Evolutionary conservation across 441 rosid genomes (phyloP), one percentile per base, ranked within the genome.

Genomic region (Erodium moschatum): DNA sequence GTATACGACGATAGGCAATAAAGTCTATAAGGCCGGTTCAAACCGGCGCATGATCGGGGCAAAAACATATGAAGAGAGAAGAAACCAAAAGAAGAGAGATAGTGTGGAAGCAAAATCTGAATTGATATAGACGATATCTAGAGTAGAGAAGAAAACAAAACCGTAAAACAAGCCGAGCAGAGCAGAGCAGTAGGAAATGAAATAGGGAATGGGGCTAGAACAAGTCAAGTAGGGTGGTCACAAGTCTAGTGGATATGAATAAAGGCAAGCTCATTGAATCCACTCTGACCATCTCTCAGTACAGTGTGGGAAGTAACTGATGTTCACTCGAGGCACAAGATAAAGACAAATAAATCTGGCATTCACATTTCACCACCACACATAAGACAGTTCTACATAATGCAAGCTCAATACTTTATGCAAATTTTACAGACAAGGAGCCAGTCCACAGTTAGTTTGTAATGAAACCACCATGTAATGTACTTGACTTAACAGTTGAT

Each of bases 201-300:
- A 52, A 16, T 52, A 1, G 20, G 21, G 20, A 16, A 52, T 4
- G 60, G 7, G 60, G 9, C 60, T 4, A 15, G 20, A 52, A 52
- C 15, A 44, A 5, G 21, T 15, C 20, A 52, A 6, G 20, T 52
- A 16, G 2, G 21, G 20, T 16, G 60, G 60, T 52, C 60, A 15
- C 9, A 16, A n/a, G 21, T 52, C 19, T 52, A 52, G 16, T 52
- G 4, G 5, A 5, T 52, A 15, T 16, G 60, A 52, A 52, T 20
- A 52, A 52, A 50, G 19, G n/a, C 58, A n/a, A 50, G 58, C 60
- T 52, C 60, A 15, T 52, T 52, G 19, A 52, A 52, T 52, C 19
- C 58, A 50, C 19, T 50, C 58, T 50, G 58, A 52, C 60, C 20
- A 52, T 5, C 60, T 52, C 20, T 15, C 60, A 15, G n/a, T 13